These are phyloP conservation scores for Kokia cookei DNA, from an alignment of 441 rosid genomes.

Conservation along the genomic window DNA sequence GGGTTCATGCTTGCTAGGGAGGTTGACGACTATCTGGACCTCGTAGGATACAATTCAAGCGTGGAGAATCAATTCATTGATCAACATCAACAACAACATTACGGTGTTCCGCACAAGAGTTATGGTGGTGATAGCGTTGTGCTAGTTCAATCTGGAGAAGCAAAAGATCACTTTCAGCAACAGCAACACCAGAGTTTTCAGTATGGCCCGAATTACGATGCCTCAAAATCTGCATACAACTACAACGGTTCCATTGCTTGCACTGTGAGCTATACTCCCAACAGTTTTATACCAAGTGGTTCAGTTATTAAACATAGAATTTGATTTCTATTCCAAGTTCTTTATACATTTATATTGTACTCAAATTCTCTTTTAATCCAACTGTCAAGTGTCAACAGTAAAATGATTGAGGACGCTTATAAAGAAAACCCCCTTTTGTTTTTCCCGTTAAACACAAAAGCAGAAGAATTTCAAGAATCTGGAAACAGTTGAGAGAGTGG, in stretches of 20 bases:
- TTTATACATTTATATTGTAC: neutral
- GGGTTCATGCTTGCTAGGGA: conserved; percentile 51
- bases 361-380: neutral
- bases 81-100: conserved; percentile 35
- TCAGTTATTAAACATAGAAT: too few species aligned
- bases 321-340: too few species aligned
- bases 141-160: conserved; percentile 51
- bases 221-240: conserved; percentile 43
- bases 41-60: conserved; percentile 55
- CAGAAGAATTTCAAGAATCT: too few species aligned
- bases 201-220: conserved; percentile 47
- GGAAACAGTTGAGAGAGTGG: too few species aligned
- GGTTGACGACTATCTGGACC: conserved; percentile 70
- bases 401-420: too few species aligned
- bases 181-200: conserved; percentile 40
- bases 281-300: neutral
- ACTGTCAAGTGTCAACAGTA: too few species aligned
- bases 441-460: too few species aligned
- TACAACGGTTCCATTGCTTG: conserved; percentile 39
- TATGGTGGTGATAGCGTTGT: conserved; percentile 65
- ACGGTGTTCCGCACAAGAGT: conserved; percentile 32
- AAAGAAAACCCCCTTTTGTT: too few species aligned
- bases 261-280: conserved; percentile 32
- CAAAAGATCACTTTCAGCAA: conserved; percentile 37
- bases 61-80: conserved; percentile 39